Conservation (phyloP, 1,284 basidiomycete genomes). For the Rhodotorula sp. region DNA sequence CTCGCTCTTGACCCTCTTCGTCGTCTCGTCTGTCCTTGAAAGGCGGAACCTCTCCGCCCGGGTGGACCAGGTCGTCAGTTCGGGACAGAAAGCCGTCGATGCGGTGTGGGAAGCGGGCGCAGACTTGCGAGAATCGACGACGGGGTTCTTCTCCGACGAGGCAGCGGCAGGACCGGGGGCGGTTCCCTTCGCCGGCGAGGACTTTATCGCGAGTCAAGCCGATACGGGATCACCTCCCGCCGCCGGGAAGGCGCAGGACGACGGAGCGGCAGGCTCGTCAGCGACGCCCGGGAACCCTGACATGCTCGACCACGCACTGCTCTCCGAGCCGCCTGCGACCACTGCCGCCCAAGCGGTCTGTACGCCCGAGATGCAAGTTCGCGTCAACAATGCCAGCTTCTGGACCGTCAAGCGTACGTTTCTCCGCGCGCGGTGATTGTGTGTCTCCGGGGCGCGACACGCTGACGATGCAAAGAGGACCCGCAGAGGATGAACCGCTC, state of each 20-base stretch:
- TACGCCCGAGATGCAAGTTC: background rate
- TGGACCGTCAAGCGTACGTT: constrained; percentile 12
- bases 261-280: background rate
- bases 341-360: background rate
- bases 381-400: background rate
- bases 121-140: background rate
- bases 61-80: background rate
- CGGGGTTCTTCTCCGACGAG: background rate
- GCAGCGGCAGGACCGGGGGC: background rate
- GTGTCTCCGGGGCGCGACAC: no score
- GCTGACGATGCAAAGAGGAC: background rate
- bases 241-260: background rate
- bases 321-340: background rate
- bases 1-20: background rate
- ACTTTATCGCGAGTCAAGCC: background rate
- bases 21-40: background rate
- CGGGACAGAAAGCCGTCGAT: background rate
- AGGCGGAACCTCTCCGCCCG: background rate
- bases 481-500: background rate
- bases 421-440: no score
- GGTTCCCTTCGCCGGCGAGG: background rate
- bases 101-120: background rate
- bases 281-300: no score
- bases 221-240: background rate
- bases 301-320: background rate